phyloP scores from a whole-genome alignment of 129 eudicot species.

The Chrysanthemum makinoi region DNA sequence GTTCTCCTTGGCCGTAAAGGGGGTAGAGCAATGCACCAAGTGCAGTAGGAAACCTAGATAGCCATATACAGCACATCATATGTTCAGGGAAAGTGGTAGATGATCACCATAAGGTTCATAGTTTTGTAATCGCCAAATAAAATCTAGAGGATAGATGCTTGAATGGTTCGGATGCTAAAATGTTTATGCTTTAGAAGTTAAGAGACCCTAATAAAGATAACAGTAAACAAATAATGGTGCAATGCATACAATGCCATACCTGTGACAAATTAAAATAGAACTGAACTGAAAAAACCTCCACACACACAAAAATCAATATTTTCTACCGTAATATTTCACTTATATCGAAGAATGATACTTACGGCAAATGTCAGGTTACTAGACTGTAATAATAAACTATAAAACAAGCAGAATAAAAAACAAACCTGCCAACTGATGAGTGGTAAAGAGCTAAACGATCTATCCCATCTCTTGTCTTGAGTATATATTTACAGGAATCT shows the following conservation, averaged over 20 bases:
- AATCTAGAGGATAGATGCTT: neutral
- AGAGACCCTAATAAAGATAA: too few relatives aligned
- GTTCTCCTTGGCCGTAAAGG: conserved; percentile 94
- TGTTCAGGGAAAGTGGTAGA: conserved; percentile 18
- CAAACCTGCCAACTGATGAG: conserved; percentile 86
- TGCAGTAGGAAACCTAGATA: conserved; percentile 78
- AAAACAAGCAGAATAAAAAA: conserved; percentile 15
- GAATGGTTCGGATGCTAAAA: too few relatives aligned
- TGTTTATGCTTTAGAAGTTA: too few relatives aligned
- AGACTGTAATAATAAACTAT: neutral
- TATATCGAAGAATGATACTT: conserved; percentile 1
- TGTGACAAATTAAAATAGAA: neutral
- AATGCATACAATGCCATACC: neutral
- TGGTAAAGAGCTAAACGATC: conserved; percentile 72
- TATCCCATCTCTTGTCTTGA: conserved; percentile 75
- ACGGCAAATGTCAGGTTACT: neutral
- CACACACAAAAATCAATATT: neutral
- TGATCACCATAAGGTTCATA: conserved; percentile 15
- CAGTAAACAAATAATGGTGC: neutral
- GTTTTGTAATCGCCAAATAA: neutral
- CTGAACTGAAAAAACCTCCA: neutral
- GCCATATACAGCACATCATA: conserved; percentile 14
- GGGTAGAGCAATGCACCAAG: conserved; percentile 91
- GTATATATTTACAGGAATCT: conserved; percentile 52
- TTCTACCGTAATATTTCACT: neutral